Base-by-base conservation (phyloP, 345 rosid species). In the Erysimum cheiranthoides region DNA sequence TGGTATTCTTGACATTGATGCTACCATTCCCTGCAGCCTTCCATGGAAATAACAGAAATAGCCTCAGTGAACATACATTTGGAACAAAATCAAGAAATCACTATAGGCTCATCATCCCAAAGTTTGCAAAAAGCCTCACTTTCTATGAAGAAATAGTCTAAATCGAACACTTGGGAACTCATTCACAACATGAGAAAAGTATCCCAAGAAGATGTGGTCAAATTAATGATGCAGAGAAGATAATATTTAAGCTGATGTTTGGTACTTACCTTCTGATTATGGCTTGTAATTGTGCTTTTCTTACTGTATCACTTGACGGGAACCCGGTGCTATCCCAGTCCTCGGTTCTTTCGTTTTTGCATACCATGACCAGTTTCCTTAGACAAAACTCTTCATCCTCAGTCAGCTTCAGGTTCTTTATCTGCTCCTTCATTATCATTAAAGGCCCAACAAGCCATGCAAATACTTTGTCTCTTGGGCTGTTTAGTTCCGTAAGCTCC, bases 281-380 rank as follows among this genome's bases (percentile, higher is more conserved):
- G 79, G 93, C 96, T 78, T 93, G 97, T 61, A 91, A 70, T 78
- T 89, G 97, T n/a, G 93, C 94, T 83, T 83, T 88, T 73, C 86
- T 84, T 36, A 89, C 83, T 1, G 52, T 69, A 76, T 87, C 88
- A 34, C 51, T n/a, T 5, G 91, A 86, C 4, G 93, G 90, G 78
- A 86, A 93, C 14, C 79, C 82, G 4, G 73, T 34, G 38, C 71
- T 81, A 61, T 88, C 88, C 97, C 90, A 90, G 21, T 89, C 93
- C 78, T 90, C 90, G 1, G 87, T 86, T 28, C 76, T 85, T 54
- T 84, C 87, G 17, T 84, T 89, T 79, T 83, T 69, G 76, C 75
- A 73, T 54, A 47, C 65, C 72, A 89, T 83, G 35, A 85, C 83
- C 32, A 93, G 25, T 66, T 65, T 82, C 78, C 86, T 80, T 13